Evolutionary conservation across 2,329 filamentous ascomycete species (phyloP), one percentile per base, ranked within the genome.

Genomic region (Keithomyces neogunnii): DNA sequence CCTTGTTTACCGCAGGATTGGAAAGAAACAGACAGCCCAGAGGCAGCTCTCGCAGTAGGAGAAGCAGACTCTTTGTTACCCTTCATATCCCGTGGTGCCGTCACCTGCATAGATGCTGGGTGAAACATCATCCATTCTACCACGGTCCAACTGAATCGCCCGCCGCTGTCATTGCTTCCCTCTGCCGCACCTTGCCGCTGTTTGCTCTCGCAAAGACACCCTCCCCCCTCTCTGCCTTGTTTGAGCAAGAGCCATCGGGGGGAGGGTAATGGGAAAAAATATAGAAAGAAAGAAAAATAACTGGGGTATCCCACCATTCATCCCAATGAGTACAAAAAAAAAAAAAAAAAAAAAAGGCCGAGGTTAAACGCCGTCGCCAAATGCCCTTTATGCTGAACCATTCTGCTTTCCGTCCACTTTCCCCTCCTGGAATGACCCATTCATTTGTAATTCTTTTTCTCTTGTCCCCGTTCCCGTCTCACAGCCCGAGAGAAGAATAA

Each of bases 361-460:
- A 44, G 40, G 30, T 30, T 44, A 6, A 48, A 48, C 32, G 38
- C 48, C 45, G 32, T 48, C 32, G 35, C 45, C 38, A 45, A 44
- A 47, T 50, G 2, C 44, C 44, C 10, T 38, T 29, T 31, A 30
- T 48, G 5, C 11, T 13, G 9, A 19, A 30, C 30, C 19, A 6
- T n/a, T 38, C 46, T 10, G 31, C 2, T 38, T 30, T 28, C 8
- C 28, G 5, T 10, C 29, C 47, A 48, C 43, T 29, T 42, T 48
- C 30, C 33, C 33, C 30, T 9, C 40, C 40, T 28, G 26, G 9
- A 44, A 44, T 11, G 26, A 44, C 11, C 3, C 40, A 29, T 44
- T 9, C 26, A 44, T 30, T 30, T 28, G 40, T 28, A n/a, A n/a
- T 26, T 10, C 11, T 30, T 30, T 10, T 44, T 19, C 38, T 19